phyloP scores from a whole-genome alignment of 768 basidiomycete species.

The Sarcomyxa edulis region DNA sequence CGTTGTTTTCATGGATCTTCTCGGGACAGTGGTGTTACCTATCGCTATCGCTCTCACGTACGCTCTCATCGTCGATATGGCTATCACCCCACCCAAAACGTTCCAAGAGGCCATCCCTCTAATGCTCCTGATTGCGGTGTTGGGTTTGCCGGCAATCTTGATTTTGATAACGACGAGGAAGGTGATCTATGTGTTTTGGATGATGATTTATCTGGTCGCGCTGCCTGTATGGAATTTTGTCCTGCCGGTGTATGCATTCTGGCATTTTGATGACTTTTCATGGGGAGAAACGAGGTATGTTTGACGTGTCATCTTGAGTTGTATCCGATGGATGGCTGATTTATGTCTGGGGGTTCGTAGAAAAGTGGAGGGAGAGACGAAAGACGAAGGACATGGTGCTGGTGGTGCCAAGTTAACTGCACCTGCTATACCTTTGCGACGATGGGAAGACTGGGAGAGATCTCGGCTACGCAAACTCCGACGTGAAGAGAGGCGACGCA shows the following conservation, averaged over 20 bases:
- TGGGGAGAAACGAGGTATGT: slow-evolving; percentile 97
- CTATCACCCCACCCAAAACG: slow-evolving; percentile 70
- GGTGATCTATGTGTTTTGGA: slow-evolving; percentile 96
- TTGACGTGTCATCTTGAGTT: background rate
- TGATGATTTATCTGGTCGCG: slow-evolving; percentile 90
- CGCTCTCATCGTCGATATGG: slow-evolving; percentile 77
- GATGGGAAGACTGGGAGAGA: slow-evolving; percentile 99
- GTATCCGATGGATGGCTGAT: slow-evolving; percentile 9
- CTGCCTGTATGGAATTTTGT: slow-evolving; percentile 96
- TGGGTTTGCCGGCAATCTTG: slow-evolving; percentile 88
- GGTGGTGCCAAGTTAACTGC: slow-evolving; percentile 49
- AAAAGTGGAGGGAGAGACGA: slow-evolving; percentile 90
- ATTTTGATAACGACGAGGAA: slow-evolving; percentile 94
- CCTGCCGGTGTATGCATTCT: slow-evolving; percentile 92
- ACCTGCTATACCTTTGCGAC: slow-evolving; percentile 78
- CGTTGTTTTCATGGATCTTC: slow-evolving; percentile 94
- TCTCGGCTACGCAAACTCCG: slow-evolving; percentile 87
- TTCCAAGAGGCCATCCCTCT: slow-evolving; percentile 95
- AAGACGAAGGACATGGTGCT: slow-evolving; percentile 72
- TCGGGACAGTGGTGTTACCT: slow-evolving; percentile 89
- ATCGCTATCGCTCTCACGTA: slow-evolving; percentile 92
- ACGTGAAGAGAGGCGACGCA: slow-evolving; percentile 77
- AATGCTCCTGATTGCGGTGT: slow-evolving; percentile 81
- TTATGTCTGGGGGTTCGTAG: slow-evolving; percentile 39
- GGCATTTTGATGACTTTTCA: slow-evolving; percentile 99